A percentile compares a stretch with the other conserved stretches of the same genome.
Conservation (phyloP, 306 rosid genomes). For the barrel medic (Medicago truncatula) region DNA sequence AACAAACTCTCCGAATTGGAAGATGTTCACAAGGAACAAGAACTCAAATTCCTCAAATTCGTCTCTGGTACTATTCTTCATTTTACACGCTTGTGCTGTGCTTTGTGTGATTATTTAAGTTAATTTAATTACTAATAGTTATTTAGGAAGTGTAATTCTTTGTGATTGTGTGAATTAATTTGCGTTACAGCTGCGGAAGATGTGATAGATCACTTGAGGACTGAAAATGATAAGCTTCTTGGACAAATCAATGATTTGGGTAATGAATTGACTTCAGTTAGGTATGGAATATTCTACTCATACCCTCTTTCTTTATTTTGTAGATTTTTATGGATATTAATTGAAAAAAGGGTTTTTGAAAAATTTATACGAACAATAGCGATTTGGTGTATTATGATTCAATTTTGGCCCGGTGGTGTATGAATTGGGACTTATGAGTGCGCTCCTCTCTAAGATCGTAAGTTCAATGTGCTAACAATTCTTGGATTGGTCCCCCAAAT, state of each 20-base stretch:
- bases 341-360: too few species aligned
- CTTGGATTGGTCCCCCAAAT: too few species aligned
- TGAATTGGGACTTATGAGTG: too few species aligned
- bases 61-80: constrained; percentile 51
- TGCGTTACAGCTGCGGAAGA: constrained; percentile 76
- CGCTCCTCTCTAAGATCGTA: too few species aligned
- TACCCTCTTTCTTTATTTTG: not conserved
- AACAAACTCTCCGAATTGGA: constrained; percentile 65
- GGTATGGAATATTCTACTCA: constrained; percentile 55
- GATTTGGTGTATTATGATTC: too few species aligned
- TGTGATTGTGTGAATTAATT: constrained; percentile 1
- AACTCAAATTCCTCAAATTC: constrained; percentile 65
- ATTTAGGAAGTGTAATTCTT: not conserved
- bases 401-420: too few species aligned
- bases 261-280: constrained; percentile 64
- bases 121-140: not conserved
- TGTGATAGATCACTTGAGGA: constrained; percentile 66
- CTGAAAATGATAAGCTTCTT: constrained; percentile 63
- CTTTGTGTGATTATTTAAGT: constrained; percentile 32
- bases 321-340: too few species aligned
- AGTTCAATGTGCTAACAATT: too few species aligned
- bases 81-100: not conserved
- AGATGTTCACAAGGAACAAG: constrained; percentile 66
- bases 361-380: too few species aligned
- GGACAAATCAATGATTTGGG: constrained; percentile 66